Conservation (phyloP, 2,329 filamentous ascomycete species). For the Clathrospora elynae region DNA sequence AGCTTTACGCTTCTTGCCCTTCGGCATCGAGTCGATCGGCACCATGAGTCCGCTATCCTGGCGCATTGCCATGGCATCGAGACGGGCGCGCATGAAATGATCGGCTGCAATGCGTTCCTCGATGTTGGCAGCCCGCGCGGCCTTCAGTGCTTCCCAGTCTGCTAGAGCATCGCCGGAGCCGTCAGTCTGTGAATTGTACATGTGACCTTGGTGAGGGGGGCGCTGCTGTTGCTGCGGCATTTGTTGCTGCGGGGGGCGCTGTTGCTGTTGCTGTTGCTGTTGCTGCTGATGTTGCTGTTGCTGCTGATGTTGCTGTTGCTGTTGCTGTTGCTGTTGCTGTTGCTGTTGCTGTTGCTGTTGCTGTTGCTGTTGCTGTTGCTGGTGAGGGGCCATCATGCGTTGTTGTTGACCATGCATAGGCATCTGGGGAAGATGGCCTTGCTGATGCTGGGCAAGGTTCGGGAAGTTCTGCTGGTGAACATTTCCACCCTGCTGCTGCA, state of each 20-base stretch:
- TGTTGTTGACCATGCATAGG: constrained; percentile 39
- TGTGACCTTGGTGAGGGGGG: constrained; percentile 32
- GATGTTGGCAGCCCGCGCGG: constrained; percentile 62
- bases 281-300: constrained; percentile 32
- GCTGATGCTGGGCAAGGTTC: constrained; percentile 23
- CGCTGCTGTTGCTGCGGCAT: constrained; percentile 27
- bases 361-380: constrained; percentile 30
- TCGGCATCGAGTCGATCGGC: constrained; percentile 64
- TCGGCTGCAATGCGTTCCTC: constrained; percentile 63
- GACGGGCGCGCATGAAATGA: constrained; percentile 68
- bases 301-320: constrained; percentile 33
- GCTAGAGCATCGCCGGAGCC: constrained; percentile 69
- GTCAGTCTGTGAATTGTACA: constrained; percentile 70
- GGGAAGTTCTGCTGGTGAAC: constrained; percentile 32
- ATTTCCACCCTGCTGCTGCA: constrained; percentile 37
- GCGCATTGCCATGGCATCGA: constrained; percentile 67
- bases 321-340: constrained; percentile 37
- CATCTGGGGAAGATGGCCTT: constrained; percentile 33
- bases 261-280: constrained; percentile 35
- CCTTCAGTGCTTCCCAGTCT: constrained; percentile 63
- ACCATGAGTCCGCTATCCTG: constrained; percentile 81
- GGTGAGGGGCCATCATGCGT: constrained; percentile 34
- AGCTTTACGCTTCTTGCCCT: constrained; percentile 49
- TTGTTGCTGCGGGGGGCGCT: constrained; percentile 32
- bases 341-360: constrained; percentile 38